Evolutionary conservation across 2,329 filamentous ascomycete species (phyloP).

Genomic region (Neobulgaria alba): DNA sequence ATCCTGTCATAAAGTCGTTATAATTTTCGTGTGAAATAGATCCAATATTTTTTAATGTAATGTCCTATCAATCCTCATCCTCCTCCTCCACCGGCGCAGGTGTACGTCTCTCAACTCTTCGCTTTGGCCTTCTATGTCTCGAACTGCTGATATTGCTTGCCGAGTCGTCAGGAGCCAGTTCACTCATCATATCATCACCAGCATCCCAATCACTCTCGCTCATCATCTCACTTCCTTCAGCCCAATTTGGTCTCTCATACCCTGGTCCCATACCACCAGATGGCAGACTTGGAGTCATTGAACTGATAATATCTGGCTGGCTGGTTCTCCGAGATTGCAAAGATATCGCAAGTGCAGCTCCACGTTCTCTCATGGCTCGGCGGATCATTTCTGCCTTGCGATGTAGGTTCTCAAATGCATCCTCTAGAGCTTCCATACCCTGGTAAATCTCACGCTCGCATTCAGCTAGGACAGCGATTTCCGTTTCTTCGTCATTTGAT

Average conservation of each 20-base stretch:
- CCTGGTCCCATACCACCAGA: slow-evolving; percentile 26
- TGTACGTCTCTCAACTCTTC: slow-evolving; percentile 59
- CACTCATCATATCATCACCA: slow-evolving; percentile 43
- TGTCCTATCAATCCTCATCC: slow-evolving; percentile 36
- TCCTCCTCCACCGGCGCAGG: slow-evolving; percentile 66
- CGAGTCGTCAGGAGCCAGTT: slow-evolving; percentile 68
- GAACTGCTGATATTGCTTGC: slow-evolving; percentile 74
- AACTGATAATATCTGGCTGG: slow-evolving; percentile 30
- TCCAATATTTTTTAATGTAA: no score
- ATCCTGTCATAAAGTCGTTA: no score
- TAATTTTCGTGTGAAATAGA: no score
- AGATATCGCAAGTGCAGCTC: slow-evolving; percentile 54
- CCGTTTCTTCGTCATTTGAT: slow-evolving; percentile 86
- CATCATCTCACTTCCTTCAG: slow-evolving; percentile 39
- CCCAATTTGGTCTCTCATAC: slow-evolving; percentile 26
- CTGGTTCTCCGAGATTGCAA: slow-evolving; percentile 22
- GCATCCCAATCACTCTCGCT: slow-evolving; percentile 29
- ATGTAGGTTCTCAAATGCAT: slow-evolving; percentile 89
- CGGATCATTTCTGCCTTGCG: slow-evolving; percentile 74
- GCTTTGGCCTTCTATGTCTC: slow-evolving; percentile 56
- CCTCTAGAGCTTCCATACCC: slow-evolving; percentile 90
- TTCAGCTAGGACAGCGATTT: slow-evolving; percentile 82
- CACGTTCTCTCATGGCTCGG: slow-evolving; percentile 69
- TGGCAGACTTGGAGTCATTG: slow-evolving; percentile 33
- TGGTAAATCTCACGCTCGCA: slow-evolving; percentile 88